Conservation (phyloP, 306 rosid genomes). For the Hippophae tibetana region DNA sequence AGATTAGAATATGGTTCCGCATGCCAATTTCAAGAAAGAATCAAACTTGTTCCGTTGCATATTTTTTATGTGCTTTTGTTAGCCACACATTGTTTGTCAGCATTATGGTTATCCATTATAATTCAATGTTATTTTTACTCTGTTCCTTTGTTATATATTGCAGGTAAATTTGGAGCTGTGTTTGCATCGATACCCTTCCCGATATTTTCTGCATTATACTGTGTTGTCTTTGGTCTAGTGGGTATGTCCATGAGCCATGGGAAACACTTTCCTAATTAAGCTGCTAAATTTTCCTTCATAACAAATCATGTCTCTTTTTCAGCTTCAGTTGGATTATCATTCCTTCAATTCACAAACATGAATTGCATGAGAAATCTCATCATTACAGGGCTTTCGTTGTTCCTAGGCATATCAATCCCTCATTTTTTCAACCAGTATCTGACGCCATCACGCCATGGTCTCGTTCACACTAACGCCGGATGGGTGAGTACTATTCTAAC, state of each 20-base stretch:
- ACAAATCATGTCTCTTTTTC: conserved; percentile 20
- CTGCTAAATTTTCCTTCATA: conserved; percentile 6
- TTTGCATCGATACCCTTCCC: conserved; percentile 96
- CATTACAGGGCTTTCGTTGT: conserved; percentile 74
- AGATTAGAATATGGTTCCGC: conserved; percentile 3
- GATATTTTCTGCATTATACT: conserved; percentile 74
- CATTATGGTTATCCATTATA: not conserved
- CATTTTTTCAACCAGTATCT: conserved; percentile 67
- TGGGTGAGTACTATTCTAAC: conserved; percentile 49
- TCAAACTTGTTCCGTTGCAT: not conserved
- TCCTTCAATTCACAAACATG: conserved; percentile 94
- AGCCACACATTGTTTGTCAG: not conserved
- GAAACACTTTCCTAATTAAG: not conserved
- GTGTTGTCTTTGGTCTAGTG: conserved; percentile 82
- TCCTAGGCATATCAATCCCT: conserved; percentile 87
- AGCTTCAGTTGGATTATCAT: conserved; percentile 90
- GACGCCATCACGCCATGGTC: conserved; percentile 52
- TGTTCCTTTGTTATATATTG: conserved; percentile 8
- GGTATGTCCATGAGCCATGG: conserved; percentile 38
- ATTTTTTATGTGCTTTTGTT: not conserved
- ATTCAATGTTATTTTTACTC: not conserved
- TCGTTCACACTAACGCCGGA: conserved; percentile 73
- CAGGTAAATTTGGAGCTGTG: conserved; percentile 96
- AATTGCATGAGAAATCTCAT: conserved; percentile 93
- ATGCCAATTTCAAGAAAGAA: not conserved